phyloP scores from a whole-genome alignment of 768 basidiomycete species.

The Boletus coccyginus region DNA sequence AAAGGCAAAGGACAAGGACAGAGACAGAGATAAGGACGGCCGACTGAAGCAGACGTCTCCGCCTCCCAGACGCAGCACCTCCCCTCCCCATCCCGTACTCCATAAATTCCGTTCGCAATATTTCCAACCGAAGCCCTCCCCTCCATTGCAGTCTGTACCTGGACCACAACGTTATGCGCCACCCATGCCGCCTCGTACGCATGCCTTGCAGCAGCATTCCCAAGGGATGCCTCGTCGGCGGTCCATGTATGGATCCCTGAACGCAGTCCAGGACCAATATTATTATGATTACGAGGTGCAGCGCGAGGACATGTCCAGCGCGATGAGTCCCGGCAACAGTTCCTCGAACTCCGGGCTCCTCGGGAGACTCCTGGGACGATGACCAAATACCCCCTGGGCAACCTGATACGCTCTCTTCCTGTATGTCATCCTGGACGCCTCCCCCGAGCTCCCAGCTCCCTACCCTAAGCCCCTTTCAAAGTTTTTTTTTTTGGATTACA shows the following conservation, averaged over 20 bases:
- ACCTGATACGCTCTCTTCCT: background rate
- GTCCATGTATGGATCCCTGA: constrained; percentile 17
- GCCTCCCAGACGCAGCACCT: background rate
- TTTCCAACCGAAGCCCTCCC: constrained; percentile 23
- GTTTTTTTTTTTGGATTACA: no score
- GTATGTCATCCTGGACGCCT: background rate
- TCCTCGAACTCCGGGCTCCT: constrained; percentile 16
- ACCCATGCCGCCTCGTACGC: constrained; percentile 5
- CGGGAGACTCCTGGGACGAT: constrained; percentile 23
- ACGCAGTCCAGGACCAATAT: background rate
- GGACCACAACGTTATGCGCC: background rate
- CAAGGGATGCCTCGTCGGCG: constrained; percentile 8
- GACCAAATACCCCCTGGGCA: constrained; percentile 1
- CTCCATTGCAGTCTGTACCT: constrained; percentile 30
- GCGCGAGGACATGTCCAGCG: background rate
- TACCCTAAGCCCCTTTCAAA: background rate
- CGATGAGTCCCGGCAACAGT: background rate
- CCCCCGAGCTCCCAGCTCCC: background rate
- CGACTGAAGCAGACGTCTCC: background rate
- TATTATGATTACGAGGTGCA: background rate
- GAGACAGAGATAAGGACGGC: constrained; percentile 6
- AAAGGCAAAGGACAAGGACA: constrained; percentile 11
- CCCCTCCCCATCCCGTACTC: constrained; percentile 12
- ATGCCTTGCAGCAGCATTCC: background rate
- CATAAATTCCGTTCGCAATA: constrained; percentile 21